Base-by-base conservation (phyloP, 371 early-diverging fungal species). In the Rhizomucor miehei region DNA sequence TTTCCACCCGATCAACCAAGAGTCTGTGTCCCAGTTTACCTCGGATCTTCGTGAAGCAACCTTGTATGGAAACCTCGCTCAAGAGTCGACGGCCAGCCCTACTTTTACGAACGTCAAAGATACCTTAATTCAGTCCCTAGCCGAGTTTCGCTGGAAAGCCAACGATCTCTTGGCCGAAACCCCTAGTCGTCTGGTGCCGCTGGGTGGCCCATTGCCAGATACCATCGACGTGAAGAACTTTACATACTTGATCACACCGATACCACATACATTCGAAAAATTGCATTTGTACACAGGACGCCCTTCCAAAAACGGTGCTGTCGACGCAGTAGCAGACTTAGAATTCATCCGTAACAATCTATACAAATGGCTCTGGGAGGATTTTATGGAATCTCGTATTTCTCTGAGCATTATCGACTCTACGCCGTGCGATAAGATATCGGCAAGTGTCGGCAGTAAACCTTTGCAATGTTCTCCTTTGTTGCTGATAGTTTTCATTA, bases 131-230 rank as follows among this genome's bases (percentile, higher is more conserved):
- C 54, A 53, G 35, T 19, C 54, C 10, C 29, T 53, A 1, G 54
- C 54, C 29, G 54, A 53, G 29, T 53, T 53, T 36, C 54, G 45
- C 44, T 53, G 54, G 54, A 45, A 23, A 17, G 45, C 44, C 37
- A n/a, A 29, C 14, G 46, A 53, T 46, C 46, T 53, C 6, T 16
- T 45, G 17, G 44, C 54, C 5, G 54, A 53, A 36, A 44, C 54
- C 11, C 54, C 54, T 20, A 35, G 54, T 14, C 54, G 54, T 21
- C 45, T 35, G 16, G 35, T 34, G 17, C 23, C 35, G 6, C 6
- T 6, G 14, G n/a, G 46, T 8, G 34, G 39, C 16, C 40, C 23
- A 40, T 13, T 37, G 14, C 13, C 21, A 35, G 34, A 51, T 19
- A 21, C 17, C 34, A 41, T 56, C 2, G 56, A 56, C 29, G 41